Conservation (phyloP, 2,329 filamentous ascomycete genomes). For the Lachnellula occidentalis region DNA sequence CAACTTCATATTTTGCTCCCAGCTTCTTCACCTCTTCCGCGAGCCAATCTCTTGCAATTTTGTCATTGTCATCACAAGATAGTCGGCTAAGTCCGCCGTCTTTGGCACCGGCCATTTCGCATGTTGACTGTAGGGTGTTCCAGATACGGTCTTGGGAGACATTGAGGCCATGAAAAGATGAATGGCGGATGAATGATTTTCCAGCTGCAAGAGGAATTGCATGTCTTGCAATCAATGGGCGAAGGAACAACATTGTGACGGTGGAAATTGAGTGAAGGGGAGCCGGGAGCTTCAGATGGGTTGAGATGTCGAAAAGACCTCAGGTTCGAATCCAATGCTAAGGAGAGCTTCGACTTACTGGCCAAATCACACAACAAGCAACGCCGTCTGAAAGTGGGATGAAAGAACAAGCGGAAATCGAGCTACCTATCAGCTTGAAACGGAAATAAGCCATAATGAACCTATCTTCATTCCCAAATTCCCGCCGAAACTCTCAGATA, state of each 20-base stretch:
- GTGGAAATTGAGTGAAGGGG: neutral
- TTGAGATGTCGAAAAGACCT: neutral
- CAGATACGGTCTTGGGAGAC: constrained; percentile 8
- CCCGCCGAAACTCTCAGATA: too few relatives aligned
- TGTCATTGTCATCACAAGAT: constrained; percentile 8
- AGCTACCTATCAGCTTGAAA: neutral
- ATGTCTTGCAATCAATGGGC: neutral
- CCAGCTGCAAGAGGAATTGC: neutral
- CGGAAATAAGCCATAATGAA: too few relatives aligned
- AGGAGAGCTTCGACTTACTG: neutral
- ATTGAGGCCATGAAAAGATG: constrained; percentile 2
- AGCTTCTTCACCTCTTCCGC: constrained; percentile 1
- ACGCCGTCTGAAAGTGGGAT: neutral
- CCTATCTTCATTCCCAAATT: too few relatives aligned
- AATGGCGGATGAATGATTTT: neutral
- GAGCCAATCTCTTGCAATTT: constrained; percentile 8
- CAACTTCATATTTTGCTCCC: constrained; percentile 3
- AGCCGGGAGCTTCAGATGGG: neutral
- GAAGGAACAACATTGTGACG: neutral
- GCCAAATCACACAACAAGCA: neutral
- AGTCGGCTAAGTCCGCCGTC: constrained; percentile 8
- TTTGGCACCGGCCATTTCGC: constrained; percentile 5
- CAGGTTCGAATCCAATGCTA: too few relatives aligned
- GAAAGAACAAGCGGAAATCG: neutral
- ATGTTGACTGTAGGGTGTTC: constrained; percentile 3